Percentiles rank a stretch among this genome's conserved stretches.
Conservation (phyloP, 78 protist genomes). For the slime mould (Dictyostelium discoideum) region dicty_2.7 NC_007089.4:1395501-1396000, state of each 20-base stretch:
- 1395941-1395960: conserved; percentile 59
- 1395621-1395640: conserved; percentile 81
- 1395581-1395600: conserved; percentile 73
- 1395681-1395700: background rate
- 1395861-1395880: conserved; percentile 40
- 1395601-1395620: conserved; percentile 85
- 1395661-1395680: background rate
- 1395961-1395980: background rate
- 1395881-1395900: background rate
- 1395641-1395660: conserved; percentile 37
- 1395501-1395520: background rate
- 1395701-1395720: background rate
- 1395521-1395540: conserved; percentile 85
- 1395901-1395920: conserved; percentile 43
- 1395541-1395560: conserved; percentile 88
- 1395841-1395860: conserved; percentile 59
- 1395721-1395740: background rate
- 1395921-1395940: conserved; percentile 46
- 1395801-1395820: conserved; percentile 40
- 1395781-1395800: conserved; percentile 66
- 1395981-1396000: conserved; percentile 62
- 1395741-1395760: conserved; percentile 69
- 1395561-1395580: conserved; percentile 90
- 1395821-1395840: conserved; percentile 55
- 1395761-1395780: conserved; percentile 80